Evolutionary conservation across 768 basidiomycete genomes (phyloP).

Genomic region (Suillus occidentalis): DNA sequence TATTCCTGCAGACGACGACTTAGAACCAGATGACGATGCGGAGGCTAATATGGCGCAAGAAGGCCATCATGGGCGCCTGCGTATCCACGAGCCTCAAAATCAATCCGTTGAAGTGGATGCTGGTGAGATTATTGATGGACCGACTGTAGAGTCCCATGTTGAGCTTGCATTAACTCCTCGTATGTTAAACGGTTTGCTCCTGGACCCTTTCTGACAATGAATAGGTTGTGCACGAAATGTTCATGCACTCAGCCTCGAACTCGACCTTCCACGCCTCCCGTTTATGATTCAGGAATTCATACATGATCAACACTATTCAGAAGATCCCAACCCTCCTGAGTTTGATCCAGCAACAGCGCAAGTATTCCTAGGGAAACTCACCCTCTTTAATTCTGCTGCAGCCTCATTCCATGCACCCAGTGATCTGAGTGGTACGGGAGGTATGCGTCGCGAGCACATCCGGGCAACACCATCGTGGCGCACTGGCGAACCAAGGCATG

Average conservation of each 20-base stretch:
- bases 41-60: too few species aligned
- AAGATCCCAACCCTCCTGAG: not conserved
- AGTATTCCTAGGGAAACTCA: conserved; percentile 4
- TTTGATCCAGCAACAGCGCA: conserved; percentile 12
- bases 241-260: not conserved
- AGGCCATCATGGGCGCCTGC: not conserved
- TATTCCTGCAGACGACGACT: not conserved
- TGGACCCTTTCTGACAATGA: not conserved
- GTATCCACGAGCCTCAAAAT: not conserved
- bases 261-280: not conserved
- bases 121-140: not conserved
- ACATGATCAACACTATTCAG: conserved; percentile 3
- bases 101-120: not conserved
- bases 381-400: not conserved
- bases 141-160: conserved; percentile 3
- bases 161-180: conserved; percentile 11
- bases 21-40: not conserved
- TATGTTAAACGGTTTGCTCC: too few species aligned
- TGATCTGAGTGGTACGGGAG: conserved; percentile 13
- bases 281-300: conserved; percentile 5
- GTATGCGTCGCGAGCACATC: conserved; percentile 31
- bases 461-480: conserved; percentile 28
- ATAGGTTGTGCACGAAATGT: not conserved
- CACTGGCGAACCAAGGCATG: conserved; percentile 14
- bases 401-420: conserved; percentile 12